Percentiles rank a stretch among this genome's conserved stretches.
Evolutionary conservation across 176 grass and related monocot genomes (phyloP).

Genomic region (Oryza australiensis): DNA sequence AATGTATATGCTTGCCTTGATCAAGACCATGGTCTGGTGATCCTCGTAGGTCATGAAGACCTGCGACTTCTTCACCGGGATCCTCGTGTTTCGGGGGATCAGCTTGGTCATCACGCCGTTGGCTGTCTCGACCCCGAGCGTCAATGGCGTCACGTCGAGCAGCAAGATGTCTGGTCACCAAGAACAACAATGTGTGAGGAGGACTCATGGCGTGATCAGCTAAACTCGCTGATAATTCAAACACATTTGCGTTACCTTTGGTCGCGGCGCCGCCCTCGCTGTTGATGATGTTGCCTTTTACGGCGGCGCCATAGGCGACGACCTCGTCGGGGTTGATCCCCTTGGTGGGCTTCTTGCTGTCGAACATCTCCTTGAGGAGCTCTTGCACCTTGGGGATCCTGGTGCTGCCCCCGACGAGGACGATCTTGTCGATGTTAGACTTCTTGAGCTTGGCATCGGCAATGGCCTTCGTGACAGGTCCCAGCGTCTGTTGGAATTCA

Average conservation of each 20-base stretch:
- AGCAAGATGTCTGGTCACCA: neutral
- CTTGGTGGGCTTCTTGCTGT: slow-evolving; percentile 72
- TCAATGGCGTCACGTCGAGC: neutral
- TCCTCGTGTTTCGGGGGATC: neutral
- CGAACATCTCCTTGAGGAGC: slow-evolving; percentile 96
- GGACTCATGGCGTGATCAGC: too few relatives aligned
- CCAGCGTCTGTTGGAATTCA: too few relatives aligned
- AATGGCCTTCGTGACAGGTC: slow-evolving; percentile 15
- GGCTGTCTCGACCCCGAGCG: neutral
- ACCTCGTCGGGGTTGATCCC: slow-evolving; percentile 89
- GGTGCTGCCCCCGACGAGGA: slow-evolving; percentile 87
- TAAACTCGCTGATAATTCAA: too few relatives aligned
- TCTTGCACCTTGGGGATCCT: slow-evolving; percentile 94
- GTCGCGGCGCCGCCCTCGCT: neutral
- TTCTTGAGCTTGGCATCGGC: neutral
- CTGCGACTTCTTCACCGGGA: neutral
- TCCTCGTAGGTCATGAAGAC: neutral
- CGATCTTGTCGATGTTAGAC: slow-evolving; percentile 36
- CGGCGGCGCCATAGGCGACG: slow-evolving; percentile 83
- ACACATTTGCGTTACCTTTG: neutral
- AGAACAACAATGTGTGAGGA: too few relatives aligned
- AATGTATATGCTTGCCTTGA: neutral
- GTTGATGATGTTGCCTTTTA: slow-evolving; percentile 43
- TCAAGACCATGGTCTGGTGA: neutral
- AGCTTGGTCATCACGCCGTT: neutral